Conservation (phyloP, 768 basidiomycete genomes). For the Russula foetens region DNA sequence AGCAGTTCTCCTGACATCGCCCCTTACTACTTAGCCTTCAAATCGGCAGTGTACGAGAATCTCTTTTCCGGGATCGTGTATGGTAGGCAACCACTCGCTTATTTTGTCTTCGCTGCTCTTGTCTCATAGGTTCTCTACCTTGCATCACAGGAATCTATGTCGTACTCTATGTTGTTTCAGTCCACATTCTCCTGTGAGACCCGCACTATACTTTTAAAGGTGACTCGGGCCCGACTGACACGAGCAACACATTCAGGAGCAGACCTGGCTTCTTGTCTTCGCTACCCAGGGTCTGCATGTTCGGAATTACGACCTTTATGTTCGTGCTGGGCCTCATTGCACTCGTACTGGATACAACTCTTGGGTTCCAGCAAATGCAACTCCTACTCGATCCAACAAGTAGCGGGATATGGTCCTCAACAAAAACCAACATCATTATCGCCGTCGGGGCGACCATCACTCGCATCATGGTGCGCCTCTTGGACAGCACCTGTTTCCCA, state of each 20-base stretch:
- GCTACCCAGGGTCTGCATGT: conserved; percentile 7
- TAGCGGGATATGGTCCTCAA: conserved; percentile 3
- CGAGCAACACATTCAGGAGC: neutral
- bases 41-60: conserved; percentile 3
- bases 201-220: neutral
- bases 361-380: conserved; percentile 4
- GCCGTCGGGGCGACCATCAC: neutral
- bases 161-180: neutral
- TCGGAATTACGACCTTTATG: conserved; percentile 13
- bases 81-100: neutral
- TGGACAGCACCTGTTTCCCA: no score
- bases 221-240: neutral
- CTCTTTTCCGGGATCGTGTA: conserved; percentile 10
- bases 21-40: neutral
- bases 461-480: conserved; percentile 1
- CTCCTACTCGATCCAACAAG: neutral
- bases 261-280: conserved; percentile 8
- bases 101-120: neutral
- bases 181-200: conserved; percentile 13
- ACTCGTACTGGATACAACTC: conserved; percentile 3
- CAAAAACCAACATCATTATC: neutral
- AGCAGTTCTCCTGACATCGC: neutral
- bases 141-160: neutral
- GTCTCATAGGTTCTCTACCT: neutral
- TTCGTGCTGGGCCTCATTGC: conserved; percentile 4